These are phyloP conservation scores for Abortiporus biennis DNA, from an alignment of 1,284 basidiomycete species.

Conservation along the genomic window DNA sequence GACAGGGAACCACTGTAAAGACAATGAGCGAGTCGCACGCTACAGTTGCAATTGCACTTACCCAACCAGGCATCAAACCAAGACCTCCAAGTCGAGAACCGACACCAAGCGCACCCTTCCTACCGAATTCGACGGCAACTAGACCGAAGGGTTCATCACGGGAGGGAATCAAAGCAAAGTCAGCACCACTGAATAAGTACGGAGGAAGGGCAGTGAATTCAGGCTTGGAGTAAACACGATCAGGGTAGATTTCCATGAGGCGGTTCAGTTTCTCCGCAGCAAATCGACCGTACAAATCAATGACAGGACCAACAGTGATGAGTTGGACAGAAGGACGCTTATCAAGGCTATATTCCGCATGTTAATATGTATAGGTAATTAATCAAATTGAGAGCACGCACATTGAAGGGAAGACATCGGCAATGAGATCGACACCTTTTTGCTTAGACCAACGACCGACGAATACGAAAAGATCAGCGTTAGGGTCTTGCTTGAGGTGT, in stretches of 20 bases:
- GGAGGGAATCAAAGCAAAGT: constrained; percentile 90
- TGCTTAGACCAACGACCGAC: constrained; percentile 97
- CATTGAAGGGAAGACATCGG: constrained; percentile 87
- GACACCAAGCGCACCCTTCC: constrained; percentile 92
- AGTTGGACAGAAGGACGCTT: constrained; percentile 84
- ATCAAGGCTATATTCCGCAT: constrained; percentile 49
- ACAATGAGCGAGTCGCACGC: constrained; percentile 4
- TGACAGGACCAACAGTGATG: constrained; percentile 87
- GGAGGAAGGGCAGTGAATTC: constrained; percentile 93
- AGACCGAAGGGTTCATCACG: constrained; percentile 94
- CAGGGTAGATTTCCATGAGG: constrained; percentile 91
- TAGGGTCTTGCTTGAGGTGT: constrained; percentile 82
- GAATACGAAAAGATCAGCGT: constrained; percentile 88
- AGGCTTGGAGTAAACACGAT: constrained; percentile 88
- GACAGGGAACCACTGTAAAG: constrained; percentile 84
- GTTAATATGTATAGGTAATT: constrained; percentile 12
- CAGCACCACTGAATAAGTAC: constrained; percentile 88
- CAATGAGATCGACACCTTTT: constrained; percentile 92
- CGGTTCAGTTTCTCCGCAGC: constrained; percentile 89
- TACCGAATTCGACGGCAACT: constrained; percentile 91
- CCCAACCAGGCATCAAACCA: constrained; percentile 95
- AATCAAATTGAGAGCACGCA: constrained; percentile 32
- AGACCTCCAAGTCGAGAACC: constrained; percentile 89
- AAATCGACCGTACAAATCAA: constrained; percentile 90
- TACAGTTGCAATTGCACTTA: no score